phyloP scores from a whole-genome alignment of 2,329 filamentous ascomycete species.

The Verticillium klebahnii region DNA sequence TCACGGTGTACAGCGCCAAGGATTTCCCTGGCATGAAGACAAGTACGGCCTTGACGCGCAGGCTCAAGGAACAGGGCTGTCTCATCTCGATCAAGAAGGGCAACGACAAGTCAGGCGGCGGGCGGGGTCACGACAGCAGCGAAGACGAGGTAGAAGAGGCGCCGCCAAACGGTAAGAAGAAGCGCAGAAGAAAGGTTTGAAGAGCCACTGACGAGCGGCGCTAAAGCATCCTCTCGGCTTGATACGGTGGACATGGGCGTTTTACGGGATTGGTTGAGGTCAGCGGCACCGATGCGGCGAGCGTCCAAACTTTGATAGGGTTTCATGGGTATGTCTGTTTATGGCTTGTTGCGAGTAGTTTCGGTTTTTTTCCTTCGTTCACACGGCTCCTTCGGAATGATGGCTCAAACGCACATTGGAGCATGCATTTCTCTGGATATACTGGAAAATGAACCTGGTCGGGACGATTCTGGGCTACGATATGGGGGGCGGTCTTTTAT shows the following conservation, averaged over 20 bases:
- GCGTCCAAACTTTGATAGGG: not conserved
- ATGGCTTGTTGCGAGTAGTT: not conserved
- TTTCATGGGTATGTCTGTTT: not conserved
- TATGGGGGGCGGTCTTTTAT: not conserved
- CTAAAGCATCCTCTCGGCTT: not conserved
- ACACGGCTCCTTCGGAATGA: not conserved
- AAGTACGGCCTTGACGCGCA: conserved; percentile 68
- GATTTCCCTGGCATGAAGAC: conserved; percentile 82
- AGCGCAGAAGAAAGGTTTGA: not conserved
- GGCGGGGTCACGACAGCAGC: conserved; percentile 37
- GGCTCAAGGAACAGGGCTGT: conserved; percentile 73
- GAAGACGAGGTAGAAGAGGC: conserved; percentile 32
- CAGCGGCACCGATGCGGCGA: not conserved
- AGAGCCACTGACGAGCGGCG: not conserved
- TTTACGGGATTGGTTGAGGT: not conserved
- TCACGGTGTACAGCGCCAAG: conserved; percentile 78
- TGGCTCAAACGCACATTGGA: not conserved
- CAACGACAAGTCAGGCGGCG: conserved; percentile 54
- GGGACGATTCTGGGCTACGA: not conserved
- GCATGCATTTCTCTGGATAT: not conserved
- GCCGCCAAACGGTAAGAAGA: not conserved
- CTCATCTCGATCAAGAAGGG: conserved; percentile 85
- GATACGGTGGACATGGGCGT: not conserved
- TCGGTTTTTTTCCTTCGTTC: not conserved
- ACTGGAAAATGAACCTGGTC: not conserved